Conservation (phyloP, 345 rosid genomes). For the Ailanthus altissimus region DNA sequence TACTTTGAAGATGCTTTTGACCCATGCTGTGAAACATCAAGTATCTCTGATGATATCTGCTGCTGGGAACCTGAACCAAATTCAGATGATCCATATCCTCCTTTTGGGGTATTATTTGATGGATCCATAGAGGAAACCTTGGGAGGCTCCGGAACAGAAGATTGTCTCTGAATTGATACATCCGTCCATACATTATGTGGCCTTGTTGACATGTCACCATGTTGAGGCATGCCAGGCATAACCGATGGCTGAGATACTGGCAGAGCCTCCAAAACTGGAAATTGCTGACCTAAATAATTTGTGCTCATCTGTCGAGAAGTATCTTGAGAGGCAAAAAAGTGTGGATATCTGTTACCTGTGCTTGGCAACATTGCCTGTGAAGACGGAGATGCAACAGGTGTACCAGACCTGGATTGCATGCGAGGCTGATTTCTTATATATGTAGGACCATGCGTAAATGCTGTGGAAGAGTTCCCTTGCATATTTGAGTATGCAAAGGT, state of each 20-base stretch:
- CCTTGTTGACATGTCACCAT: slow-evolving; percentile 27
- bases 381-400: slow-evolving; percentile 26
- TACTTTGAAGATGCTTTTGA: slow-evolving; percentile 18
- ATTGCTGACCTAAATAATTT: slow-evolving; percentile 31
- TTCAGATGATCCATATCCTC: slow-evolving; percentile 26
- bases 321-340: slow-evolving; percentile 23
- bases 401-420: slow-evolving; percentile 24
- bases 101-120: slow-evolving; percentile 28
- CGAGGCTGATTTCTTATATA: slow-evolving; percentile 32
- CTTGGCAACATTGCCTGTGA: slow-evolving; percentile 21
- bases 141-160: slow-evolving; percentile 23
- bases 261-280: slow-evolving; percentile 38
- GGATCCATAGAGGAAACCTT: slow-evolving; percentile 20
- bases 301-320: slow-evolving; percentile 14
- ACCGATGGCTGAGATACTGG: slow-evolving; percentile 32
- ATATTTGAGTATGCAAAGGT: slow-evolving; percentile 19
- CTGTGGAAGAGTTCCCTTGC: slow-evolving; percentile 29
- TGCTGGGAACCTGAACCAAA: slow-evolving; percentile 22
- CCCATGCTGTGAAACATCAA: slow-evolving; percentile 25
- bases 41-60: slow-evolving; percentile 25
- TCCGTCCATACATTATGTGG: slow-evolving; percentile 37
- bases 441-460: slow-evolving; percentile 18
- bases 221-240: slow-evolving; percentile 28
- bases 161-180: slow-evolving; percentile 32
- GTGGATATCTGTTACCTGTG: slow-evolving; percentile 25